Conservation (phyloP, 352 stramenopile genomes). For the Globisporangium perplexum region DNA sequence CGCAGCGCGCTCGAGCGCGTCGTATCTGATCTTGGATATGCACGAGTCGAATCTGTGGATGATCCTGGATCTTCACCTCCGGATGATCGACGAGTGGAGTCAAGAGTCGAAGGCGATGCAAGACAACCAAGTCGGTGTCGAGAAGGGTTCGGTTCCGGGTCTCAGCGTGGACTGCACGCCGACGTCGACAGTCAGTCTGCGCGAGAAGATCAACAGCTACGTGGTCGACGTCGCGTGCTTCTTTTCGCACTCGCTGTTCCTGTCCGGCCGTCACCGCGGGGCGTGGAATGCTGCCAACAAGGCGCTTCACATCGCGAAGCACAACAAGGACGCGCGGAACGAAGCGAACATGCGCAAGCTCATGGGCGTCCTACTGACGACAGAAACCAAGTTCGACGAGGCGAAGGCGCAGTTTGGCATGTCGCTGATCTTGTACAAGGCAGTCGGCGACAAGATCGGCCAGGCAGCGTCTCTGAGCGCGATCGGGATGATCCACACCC, state of each 20-base stretch:
- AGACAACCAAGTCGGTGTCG: constrained; percentile 1
- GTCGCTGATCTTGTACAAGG: constrained; percentile 71
- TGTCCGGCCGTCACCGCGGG: constrained; percentile 64
- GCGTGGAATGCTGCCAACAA: constrained; percentile 73
- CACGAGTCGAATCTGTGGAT: constrained; percentile 82
- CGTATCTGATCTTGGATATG: constrained; percentile 76
- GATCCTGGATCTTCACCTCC: constrained; percentile 65
- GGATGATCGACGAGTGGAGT: constrained; percentile 64
- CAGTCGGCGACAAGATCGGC: constrained; percentile 65
- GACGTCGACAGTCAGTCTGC: constrained; percentile 12
- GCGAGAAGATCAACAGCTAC: constrained; percentile 47
- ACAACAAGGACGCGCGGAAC: constrained; percentile 56
- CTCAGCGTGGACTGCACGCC: constrained; percentile 16
- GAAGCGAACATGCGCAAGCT: constrained; percentile 75
- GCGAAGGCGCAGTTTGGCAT: constrained; percentile 76
- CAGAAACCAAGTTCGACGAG: constrained; percentile 78
- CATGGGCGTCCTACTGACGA: constrained; percentile 75
- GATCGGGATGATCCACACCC: constrained; percentile 78
- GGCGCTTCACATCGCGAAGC: constrained; percentile 66
- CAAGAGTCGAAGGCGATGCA: background rate
- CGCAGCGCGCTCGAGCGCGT: constrained; percentile 56
- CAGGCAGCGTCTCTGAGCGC: constrained; percentile 69
- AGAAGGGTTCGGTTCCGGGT: background rate
- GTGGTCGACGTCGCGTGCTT: constrained; percentile 69
- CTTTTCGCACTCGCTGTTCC: constrained; percentile 67